Evolutionary conservation across 192 early-diverging fungal species (phyloP), one percentile per base, ranked within the genome.

Genomic region (Backusella psychrophila): DNA sequence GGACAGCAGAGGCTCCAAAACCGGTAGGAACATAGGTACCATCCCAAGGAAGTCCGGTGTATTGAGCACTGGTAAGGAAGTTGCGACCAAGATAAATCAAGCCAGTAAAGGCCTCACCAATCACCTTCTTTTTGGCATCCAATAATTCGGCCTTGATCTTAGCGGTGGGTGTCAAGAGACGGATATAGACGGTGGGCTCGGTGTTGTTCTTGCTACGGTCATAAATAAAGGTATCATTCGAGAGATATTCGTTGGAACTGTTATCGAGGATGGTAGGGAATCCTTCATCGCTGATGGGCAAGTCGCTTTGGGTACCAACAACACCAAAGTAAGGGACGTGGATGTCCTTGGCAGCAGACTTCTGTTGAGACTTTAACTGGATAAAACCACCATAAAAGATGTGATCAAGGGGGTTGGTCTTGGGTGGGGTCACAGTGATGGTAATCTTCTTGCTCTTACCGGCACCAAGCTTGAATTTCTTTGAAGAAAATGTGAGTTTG

Each of bases 301-400:
- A 79, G n/a, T 85, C 75, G 72, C 73, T 59, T 42, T 85, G 78
- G 33, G 80, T 73, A 38, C 84, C 86, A 46, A 84, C 83, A 3
- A 87, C 49, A 77, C 86, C 86, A 72, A 81, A 81, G 83, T 87
- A 87, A 66, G 86, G 86, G 33, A 87, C 77, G 38, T 75, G 72
- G 19, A 84, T 73, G 15, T 82, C 74, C 41, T 67, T 74, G 9
- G 49, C 68, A 1, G 49, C 53, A 1, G 56, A 31, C 1, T 66
- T 1, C 17, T 79, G 73, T 1, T 59, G 29, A 59, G 87, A 65
- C 49, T 73, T 80, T 42, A 84, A 53, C 42, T 78, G 70, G 36
- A 89, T 66, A 15, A 66, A 89, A 38, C 87, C 87, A 79, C 86
- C 84, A 75, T 89, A 89, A 17, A 78, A 67, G 44, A 81, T 81